These are phyloP conservation scores for Paecilomyces formosus DNA, from an alignment of 2,329 filamentous ascomycete genomes.

Conservation along the genomic window DNA sequence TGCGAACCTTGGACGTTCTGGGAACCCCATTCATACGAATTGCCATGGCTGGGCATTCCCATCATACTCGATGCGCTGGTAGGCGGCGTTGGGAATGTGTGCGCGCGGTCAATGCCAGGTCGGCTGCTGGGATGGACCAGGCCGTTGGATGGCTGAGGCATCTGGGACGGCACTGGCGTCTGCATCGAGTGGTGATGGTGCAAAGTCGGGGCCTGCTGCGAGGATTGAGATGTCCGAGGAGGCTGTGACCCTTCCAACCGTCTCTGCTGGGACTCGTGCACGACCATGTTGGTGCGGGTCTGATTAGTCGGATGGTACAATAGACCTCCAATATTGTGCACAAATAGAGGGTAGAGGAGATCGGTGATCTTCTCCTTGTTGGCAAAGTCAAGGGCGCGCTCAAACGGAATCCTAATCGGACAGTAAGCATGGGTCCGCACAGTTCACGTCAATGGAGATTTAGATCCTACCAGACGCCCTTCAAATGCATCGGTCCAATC, in stretches of 20 bases:
- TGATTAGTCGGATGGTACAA: constrained; percentile 86
- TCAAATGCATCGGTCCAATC: constrained; percentile 97
- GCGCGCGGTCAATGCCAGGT: constrained; percentile 72
- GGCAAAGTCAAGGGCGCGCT: constrained; percentile 93
- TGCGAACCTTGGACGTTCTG: constrained; percentile 57
- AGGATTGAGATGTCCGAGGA: constrained; percentile 55
- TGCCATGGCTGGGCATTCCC: constrained; percentile 65
- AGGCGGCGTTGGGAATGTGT: constrained; percentile 90
- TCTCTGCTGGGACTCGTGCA: constrained; percentile 72
- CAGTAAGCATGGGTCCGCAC: not conserved
- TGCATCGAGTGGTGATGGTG: constrained; percentile 61
- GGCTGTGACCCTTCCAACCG: constrained; percentile 58
- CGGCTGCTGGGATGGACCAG: constrained; percentile 58
- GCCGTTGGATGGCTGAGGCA: constrained; percentile 60
- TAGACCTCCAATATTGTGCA: constrained; percentile 90
- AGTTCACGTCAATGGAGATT: not conserved
- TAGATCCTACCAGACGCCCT: constrained; percentile 77
- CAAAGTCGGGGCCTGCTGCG: constrained; percentile 52
- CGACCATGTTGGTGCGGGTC: constrained; percentile 71
- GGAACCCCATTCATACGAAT: constrained; percentile 69
- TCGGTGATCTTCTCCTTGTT: constrained; percentile 99
- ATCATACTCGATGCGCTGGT: constrained; percentile 86
- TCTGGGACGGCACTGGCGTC: constrained; percentile 49
- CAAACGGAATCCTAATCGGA: constrained; percentile 81
- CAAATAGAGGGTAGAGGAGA: constrained; percentile 87